Evolutionary conservation across 805 yeast species (phyloP), one percentile per base, ranked within the genome.

Genomic region (Debaryomyces hansenii): DNA sequence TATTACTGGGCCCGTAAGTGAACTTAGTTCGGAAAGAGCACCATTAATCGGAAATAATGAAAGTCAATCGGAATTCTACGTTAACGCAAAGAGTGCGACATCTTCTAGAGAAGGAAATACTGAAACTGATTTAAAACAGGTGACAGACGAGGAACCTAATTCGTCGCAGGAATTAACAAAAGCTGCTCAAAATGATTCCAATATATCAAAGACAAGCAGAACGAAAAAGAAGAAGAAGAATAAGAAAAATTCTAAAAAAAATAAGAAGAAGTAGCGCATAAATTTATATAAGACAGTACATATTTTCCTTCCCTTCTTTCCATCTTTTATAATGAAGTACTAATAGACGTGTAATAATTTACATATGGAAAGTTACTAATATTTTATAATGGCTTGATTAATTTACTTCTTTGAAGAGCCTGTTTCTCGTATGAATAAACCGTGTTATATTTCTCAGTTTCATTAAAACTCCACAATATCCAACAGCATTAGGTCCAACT

Each of bases 1-100:
- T 34, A 49, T 40, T 15, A 43, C 51, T 12, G 41, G 34, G 7
- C 34, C 34, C 15, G 45, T 42, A 14, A 36, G 15, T 4, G 37
- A 15, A 4, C 39, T 20, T 14, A 27, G 20, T 14, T 29, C 44
- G 9, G 54, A 50, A 24, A 20, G 42, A 11, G 20, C 40, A 24
- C 50, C 52, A 9, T 20, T 45, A 11, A 38, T 45, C 9, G 9
- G 24, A 9, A 18, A 33, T 5, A 27, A n/a, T 14, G 16, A 2
- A 29, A 21, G 20, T 37, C n/a, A 15, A 2, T n/a, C 21, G 20
- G 20, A 28, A 11, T 5, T 15, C 12, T 39, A 39, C 14, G n/a
- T 8, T 15, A 34, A 37, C 14, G n/a, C 15, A 8, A 20, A 38
- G 7, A 6, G 37, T 5, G 36, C 16, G 15, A 16, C 18, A 10